These are phyloP conservation scores for Naganishia onofrii DNA, from an alignment of 768 basidiomycete species.

Conservation along the genomic window DNA sequence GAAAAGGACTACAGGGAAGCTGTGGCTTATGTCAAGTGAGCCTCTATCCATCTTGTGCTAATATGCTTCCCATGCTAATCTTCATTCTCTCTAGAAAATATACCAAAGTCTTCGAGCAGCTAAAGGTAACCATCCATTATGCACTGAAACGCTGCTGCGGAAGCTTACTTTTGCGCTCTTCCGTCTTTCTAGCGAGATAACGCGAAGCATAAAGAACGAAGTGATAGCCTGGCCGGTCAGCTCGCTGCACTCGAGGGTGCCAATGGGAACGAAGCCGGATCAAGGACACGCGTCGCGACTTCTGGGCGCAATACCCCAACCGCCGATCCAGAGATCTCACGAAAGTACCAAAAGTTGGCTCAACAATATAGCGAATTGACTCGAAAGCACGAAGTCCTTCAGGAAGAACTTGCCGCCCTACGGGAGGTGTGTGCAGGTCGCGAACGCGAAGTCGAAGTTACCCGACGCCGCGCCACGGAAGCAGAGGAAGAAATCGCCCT, in stretches of 20 bases:
- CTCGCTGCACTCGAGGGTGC: slow-evolving; percentile 69
- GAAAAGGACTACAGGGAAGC: slow-evolving; percentile 95
- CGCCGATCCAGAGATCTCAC: slow-evolving; percentile 35
- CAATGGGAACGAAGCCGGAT: slow-evolving; percentile 59
- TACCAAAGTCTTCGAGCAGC: slow-evolving; percentile 89
- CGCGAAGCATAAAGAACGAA: slow-evolving; percentile 71
- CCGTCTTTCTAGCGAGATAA: slow-evolving; percentile 60
- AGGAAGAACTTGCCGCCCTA: slow-evolving; percentile 48
- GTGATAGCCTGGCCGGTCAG: slow-evolving; percentile 76
- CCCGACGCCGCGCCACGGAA: slow-evolving; percentile 43
- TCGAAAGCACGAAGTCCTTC: slow-evolving; percentile 32
- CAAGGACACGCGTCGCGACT: slow-evolving; percentile 50
- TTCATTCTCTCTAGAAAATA: slow-evolving; percentile 62
- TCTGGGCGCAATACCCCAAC: slow-evolving; percentile 48
- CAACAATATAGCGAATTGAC: slow-evolving; percentile 38
- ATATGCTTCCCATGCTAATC: not conserved
- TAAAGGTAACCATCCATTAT: slow-evolving; percentile 61
- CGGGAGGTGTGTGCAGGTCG: slow-evolving; percentile 47
- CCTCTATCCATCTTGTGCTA: not conserved
- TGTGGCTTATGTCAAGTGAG: slow-evolving; percentile 85
- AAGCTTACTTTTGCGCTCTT: not conserved
- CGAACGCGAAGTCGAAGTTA: slow-evolving; percentile 48
- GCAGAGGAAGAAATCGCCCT: slow-evolving; percentile 43
- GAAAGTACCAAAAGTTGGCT: slow-evolving; percentile 40
- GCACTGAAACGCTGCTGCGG: not conserved